Conservation (phyloP, 495 filamentous ascomycete species). For the Monascus purpureus region DNA sequence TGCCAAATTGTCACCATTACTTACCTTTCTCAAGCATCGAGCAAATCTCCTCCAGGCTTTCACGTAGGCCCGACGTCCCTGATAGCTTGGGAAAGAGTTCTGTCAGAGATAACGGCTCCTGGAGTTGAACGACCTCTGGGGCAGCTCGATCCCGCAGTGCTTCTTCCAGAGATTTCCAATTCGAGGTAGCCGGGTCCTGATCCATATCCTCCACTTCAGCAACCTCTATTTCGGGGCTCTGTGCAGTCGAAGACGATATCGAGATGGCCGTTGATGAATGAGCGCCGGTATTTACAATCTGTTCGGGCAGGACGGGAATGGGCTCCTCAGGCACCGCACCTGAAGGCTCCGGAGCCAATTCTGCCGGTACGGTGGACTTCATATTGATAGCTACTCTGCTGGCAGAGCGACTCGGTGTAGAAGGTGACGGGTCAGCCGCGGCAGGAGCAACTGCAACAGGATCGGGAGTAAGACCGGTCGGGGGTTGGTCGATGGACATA, state of each 20-base stretch:
- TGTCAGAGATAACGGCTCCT: conserved; percentile 14
- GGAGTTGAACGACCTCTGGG: conserved; percentile 22
- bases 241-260: conserved; percentile 33
- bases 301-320: conserved; percentile 4
- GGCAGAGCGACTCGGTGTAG: conserved; percentile 23
- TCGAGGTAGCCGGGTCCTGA: conserved; percentile 28
- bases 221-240: conserved; percentile 40
- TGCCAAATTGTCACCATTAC: background rate
- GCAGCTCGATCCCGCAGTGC: conserved; percentile 15
- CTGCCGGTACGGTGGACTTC: conserved; percentile 20
- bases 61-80: conserved; percentile 11
- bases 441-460: conserved; percentile 18
- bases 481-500: conserved; percentile 27
- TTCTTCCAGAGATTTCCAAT: conserved; percentile 29
- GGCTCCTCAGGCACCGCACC: conserved; percentile 7
- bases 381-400: conserved; percentile 46
- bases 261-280: conserved; percentile 24
- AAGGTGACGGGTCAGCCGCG: conserved; percentile 16
- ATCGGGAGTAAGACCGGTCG: conserved; percentile 8
- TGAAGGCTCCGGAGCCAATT: conserved; percentile 7
- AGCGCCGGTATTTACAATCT: conserved; percentile 7
- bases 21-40: conserved; percentile 32
- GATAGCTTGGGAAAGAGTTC: conserved; percentile 24
- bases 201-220: conserved; percentile 43
- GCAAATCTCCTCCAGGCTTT: conserved; percentile 25